Evolutionary conservation across 2,329 filamentous ascomycete species (phyloP).

Genomic region (Bipolaris victoriae): DNA sequence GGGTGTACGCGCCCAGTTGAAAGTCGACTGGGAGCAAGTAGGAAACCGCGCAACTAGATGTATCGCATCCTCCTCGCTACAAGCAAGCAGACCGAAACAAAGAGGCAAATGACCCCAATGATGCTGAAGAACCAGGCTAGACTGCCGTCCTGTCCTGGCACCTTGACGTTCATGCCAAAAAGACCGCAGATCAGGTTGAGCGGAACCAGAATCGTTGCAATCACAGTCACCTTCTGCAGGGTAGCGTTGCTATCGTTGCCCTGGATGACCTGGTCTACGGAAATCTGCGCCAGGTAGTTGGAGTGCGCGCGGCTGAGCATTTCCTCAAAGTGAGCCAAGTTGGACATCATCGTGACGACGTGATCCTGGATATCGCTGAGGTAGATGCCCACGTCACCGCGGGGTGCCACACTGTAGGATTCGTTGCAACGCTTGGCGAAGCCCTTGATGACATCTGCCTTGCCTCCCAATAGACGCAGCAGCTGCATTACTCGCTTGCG

Average conservation of each 20-base stretch:
- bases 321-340: constrained; percentile 94
- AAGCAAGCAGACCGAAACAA: constrained; percentile 49
- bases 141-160: constrained; percentile 65
- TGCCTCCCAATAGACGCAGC: constrained; percentile 90
- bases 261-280: constrained; percentile 86
- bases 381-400: constrained; percentile 95
- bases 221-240: constrained; percentile 91
- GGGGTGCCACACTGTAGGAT: constrained; percentile 91
- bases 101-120: constrained; percentile 59
- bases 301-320: constrained; percentile 92
- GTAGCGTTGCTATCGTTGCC: constrained; percentile 88
- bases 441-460: constrained; percentile 96
- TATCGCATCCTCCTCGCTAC: constrained; percentile 53
- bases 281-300: constrained; percentile 95
- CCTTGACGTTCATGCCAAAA: constrained; percentile 85
- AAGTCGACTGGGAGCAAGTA: background rate
- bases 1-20: background rate
- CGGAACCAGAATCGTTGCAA: constrained; percentile 94
- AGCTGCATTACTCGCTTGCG: constrained; percentile 95
- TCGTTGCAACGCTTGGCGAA: constrained; percentile 99
- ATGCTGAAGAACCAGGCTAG: constrained; percentile 67
- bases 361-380: constrained; percentile 98
- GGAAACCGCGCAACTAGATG: constrained; percentile 36
- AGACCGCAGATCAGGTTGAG: constrained; percentile 89
- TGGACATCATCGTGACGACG: constrained; percentile 99